phyloP scores from a whole-genome alignment of 129 eudicot species.

The Kitagawia praeruptora region DNA sequence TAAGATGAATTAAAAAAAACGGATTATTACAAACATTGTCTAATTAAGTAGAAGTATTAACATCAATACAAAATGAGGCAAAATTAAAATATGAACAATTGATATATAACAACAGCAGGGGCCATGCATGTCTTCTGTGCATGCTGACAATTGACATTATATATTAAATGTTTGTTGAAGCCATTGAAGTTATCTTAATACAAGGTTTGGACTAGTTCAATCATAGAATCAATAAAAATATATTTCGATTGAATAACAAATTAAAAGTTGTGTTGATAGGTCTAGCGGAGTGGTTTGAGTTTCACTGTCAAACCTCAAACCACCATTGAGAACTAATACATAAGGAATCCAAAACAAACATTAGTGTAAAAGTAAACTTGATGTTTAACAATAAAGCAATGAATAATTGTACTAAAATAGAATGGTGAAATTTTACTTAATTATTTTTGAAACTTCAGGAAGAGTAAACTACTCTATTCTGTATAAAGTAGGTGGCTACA shows the following conservation, averaged over 20 bases:
- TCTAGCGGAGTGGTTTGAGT: constrained; percentile 4
- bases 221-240: background rate
- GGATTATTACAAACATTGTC: background rate
- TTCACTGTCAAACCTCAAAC: constrained; percentile 10
- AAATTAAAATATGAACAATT: background rate
- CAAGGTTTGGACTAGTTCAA: constrained; percentile 5
- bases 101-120: background rate
- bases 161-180: background rate
- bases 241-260: background rate
- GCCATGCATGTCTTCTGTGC: background rate
- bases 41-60: background rate
- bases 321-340: background rate
- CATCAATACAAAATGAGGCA: background rate
- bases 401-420: background rate
- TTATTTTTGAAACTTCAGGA: background rate
- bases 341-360: constrained; percentile 13
- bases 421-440: background rate
- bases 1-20: background rate
- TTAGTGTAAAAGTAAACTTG: background rate
- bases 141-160: background rate
- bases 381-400: background rate
- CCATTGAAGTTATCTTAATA: background rate
- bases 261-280: background rate
- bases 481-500: background rate
- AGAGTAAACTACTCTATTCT: background rate